These are phyloP conservation scores for Verbena officinalis DNA, from an alignment of 257 asterid species.

Conservation along the genomic window DNA sequence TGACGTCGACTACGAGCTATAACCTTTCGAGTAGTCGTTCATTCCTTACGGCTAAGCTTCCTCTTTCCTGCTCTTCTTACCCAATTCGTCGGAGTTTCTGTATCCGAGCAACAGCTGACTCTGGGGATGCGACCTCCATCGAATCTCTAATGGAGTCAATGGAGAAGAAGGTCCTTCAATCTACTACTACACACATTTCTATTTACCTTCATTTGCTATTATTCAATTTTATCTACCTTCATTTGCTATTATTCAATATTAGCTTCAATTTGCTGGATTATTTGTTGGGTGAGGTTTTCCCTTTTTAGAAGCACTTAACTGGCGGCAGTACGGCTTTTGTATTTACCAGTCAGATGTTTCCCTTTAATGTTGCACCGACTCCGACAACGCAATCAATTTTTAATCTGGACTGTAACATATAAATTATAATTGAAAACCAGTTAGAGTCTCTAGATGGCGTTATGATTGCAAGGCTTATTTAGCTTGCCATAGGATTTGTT, in stretches of 20 bases:
- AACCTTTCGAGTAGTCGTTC: constrained; percentile 25
- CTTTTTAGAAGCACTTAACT: constrained; percentile 11
- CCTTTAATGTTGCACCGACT: not conserved
- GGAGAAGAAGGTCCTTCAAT: constrained; percentile 91
- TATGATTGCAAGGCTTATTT: too few species aligned
- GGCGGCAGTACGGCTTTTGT: too few species aligned
- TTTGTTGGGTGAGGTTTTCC: not conserved
- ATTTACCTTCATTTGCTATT: not conserved
- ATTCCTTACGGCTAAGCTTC: constrained; percentile 30
- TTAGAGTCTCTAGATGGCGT: too few species aligned
- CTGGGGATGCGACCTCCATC: constrained; percentile 45
- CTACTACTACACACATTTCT: not conserved
- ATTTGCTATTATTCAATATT: not conserved
- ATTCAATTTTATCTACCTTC: not conserved
- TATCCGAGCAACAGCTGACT: constrained; percentile 50
- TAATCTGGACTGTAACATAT: not conserved
- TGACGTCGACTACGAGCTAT: constrained; percentile 22
- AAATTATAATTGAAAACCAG: constrained; percentile 14
- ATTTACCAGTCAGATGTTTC: not conserved
- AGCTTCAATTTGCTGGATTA: not conserved
- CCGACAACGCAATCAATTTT: not conserved
- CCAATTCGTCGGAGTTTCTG: constrained; percentile 50
- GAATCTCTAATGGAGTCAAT: constrained; percentile 70
- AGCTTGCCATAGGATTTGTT: not conserved
- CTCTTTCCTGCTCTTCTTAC: constrained; percentile 27